Conservation (phyloP, 768 basidiomycete species). For the Termitomyces eurrhizus region DNA sequence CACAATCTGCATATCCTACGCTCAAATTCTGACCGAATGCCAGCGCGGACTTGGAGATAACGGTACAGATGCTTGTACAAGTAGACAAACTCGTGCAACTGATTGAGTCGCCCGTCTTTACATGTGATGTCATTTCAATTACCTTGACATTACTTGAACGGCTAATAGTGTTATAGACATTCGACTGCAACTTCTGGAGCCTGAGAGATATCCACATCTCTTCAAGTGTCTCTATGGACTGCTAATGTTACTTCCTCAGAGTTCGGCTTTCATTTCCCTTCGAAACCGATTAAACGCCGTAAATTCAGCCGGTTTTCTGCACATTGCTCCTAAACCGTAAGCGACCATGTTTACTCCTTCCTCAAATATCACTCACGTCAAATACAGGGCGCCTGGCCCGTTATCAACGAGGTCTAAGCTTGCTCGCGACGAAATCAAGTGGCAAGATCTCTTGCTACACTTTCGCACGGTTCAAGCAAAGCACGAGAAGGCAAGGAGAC, state of each 20-base stretch:
- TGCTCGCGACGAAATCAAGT: slow-evolving; percentile 89
- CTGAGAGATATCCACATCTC: slow-evolving; percentile 92
- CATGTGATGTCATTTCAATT: slow-evolving; percentile 53
- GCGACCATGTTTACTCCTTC: slow-evolving; percentile 18
- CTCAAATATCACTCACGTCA: background rate
- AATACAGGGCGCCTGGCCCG: slow-evolving; percentile 26
- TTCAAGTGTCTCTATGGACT: slow-evolving; percentile 98
- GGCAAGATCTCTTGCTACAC: slow-evolving; percentile 91
- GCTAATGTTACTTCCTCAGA: slow-evolving; percentile 95
- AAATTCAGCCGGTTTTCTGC: slow-evolving; percentile 90
- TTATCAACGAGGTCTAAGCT: slow-evolving; percentile 69
- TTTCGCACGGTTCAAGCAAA: slow-evolving; percentile 87
- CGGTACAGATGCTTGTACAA: slow-evolving; percentile 90
- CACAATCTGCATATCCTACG: background rate
- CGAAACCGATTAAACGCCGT: slow-evolving; percentile 93
- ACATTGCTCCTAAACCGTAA: slow-evolving; percentile 85
- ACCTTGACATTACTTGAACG: background rate
- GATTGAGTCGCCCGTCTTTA: slow-evolving; percentile 98
- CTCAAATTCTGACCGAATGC: background rate
- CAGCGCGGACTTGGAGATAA: slow-evolving; percentile 96
- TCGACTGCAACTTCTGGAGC: slow-evolving; percentile 92
- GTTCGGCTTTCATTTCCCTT: slow-evolving; percentile 91
- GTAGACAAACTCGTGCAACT: slow-evolving; percentile 97
- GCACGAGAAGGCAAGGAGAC: slow-evolving; percentile 89
- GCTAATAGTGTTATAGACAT: slow-evolving; percentile 45